These are phyloP conservation scores for Colletotrichum falcatum DNA, from an alignment of 2,329 filamentous ascomycete genomes.

Conservation along the genomic window DNA sequence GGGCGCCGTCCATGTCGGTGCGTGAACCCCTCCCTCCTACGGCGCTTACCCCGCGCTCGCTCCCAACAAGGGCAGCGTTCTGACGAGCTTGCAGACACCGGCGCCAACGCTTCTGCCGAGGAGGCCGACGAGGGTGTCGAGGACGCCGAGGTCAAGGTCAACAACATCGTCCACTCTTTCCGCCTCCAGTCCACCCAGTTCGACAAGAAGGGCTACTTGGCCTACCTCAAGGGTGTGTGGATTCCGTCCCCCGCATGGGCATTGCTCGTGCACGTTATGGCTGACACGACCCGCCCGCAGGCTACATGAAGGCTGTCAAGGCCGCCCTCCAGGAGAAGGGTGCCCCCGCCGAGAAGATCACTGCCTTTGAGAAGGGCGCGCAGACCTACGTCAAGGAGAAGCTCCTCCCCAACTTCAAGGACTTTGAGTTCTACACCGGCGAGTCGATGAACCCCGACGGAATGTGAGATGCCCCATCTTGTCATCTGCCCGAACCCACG, in stretches of 20 bases:
- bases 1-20: slow-evolving; percentile 79
- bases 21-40: slow-evolving; percentile 50
- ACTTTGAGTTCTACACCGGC: slow-evolving; percentile 95
- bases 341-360: slow-evolving; percentile 74
- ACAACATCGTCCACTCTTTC: slow-evolving; percentile 95
- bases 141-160: slow-evolving; percentile 78
- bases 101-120: slow-evolving; percentile 97
- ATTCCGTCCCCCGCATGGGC: neutral
- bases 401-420: slow-evolving; percentile 87
- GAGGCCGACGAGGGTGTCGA: slow-evolving; percentile 83
- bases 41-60: slow-evolving; percentile 23
- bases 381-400: slow-evolving; percentile 82
- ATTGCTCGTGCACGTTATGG: neutral
- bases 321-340: slow-evolving; percentile 72
- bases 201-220: slow-evolving; percentile 89
- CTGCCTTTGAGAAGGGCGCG: slow-evolving; percentile 84
- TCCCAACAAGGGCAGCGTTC: neutral
- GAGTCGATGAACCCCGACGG: slow-evolving; percentile 93
- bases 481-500: slow-evolving; percentile 4
- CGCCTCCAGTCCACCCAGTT: slow-evolving; percentile 82
- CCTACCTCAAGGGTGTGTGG: slow-evolving; percentile 84
- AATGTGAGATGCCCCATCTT: slow-evolving; percentile 70
- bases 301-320: slow-evolving; percentile 94
- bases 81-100: slow-evolving; percentile 71
- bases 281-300: slow-evolving; percentile 54